phyloP scores from a whole-genome alignment of 176 grass and related monocot genomes.

The Ensete ventricosum region DNA sequence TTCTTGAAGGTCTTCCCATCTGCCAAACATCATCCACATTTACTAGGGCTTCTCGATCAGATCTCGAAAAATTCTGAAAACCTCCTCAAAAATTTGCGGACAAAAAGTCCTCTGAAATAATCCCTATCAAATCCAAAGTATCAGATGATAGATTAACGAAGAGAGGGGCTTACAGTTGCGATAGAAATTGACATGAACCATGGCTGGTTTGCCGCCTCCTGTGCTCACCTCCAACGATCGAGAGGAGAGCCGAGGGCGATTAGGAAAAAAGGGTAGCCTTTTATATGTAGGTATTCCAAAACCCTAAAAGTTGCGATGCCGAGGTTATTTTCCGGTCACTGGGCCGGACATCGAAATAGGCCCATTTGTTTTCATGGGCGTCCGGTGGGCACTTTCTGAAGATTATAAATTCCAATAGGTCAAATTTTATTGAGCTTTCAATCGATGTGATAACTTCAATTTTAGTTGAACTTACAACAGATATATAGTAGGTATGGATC shows the following conservation, averaged over 20 bases:
- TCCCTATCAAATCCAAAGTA: too few relatives aligned
- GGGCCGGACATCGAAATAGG: neutral
- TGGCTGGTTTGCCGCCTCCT: neutral
- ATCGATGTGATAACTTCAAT: too few relatives aligned
- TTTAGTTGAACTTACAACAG: too few relatives aligned
- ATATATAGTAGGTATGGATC: too few relatives aligned
- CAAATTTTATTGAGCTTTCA: too few relatives aligned
- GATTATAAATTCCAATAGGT: too few relatives aligned
- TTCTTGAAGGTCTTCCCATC: constrained; percentile 22
- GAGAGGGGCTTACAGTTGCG: constrained; percentile 5
- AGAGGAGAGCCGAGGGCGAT: neutral
- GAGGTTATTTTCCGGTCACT: neutral
- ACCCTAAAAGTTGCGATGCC: neutral
- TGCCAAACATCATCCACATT: constrained; percentile 22
- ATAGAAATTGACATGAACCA: constrained; percentile 10
- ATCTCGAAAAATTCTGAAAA: neutral
- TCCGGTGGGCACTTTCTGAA: too few relatives aligned
- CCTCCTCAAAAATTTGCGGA: too few relatives aligned
- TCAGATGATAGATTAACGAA: neutral
- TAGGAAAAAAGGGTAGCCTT: neutral
- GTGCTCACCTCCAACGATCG: neutral
- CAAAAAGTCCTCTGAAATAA: too few relatives aligned
- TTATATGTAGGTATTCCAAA: neutral
- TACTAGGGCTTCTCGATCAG: neutral
- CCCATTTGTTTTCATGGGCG: neutral